Conservation (phyloP, 352 stramenopile species). For the Phytophthora quininea region DNA sequence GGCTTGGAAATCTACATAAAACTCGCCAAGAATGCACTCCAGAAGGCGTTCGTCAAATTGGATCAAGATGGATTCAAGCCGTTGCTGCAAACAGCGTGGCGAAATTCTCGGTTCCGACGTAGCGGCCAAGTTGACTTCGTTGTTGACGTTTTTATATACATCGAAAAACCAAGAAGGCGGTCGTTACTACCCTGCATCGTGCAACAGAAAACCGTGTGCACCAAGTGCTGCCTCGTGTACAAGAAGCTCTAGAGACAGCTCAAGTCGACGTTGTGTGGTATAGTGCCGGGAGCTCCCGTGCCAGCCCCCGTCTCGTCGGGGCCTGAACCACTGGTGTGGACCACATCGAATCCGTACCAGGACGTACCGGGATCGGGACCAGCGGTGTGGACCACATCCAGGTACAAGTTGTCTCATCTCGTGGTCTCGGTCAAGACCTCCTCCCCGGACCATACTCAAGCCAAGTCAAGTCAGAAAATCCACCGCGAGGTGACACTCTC, state of each 20-base stretch:
- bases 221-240: constrained; percentile 6
- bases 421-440: too few relatives aligned
- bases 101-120: neutral
- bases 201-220: constrained; percentile 8
- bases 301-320: too few relatives aligned
- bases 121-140: neutral
- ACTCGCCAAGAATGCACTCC: constrained; percentile 7
- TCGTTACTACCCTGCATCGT: constrained; percentile 1
- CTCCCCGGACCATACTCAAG: too few relatives aligned
- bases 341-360: too few relatives aligned
- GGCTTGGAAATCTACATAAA: constrained; percentile 7
- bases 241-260: neutral
- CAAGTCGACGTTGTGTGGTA: neutral
- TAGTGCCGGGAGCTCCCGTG: too few relatives aligned
- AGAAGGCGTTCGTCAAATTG: constrained; percentile 14
- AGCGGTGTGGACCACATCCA: too few relatives aligned
- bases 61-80: constrained; percentile 3
- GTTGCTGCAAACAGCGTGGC: constrained; percentile 3
- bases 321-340: too few relatives aligned
- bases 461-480: too few relatives aligned
- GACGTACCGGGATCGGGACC: too few relatives aligned
- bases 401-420: too few relatives aligned
- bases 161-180: constrained; percentile 3
- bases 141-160: neutral
- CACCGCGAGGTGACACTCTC: too few relatives aligned